Percentiles rank a stretch among this genome's conserved stretches.
These are phyloP conservation scores for Leishmania guyanensis DNA, from an alignment of 208 protist genomes.

Conservation along the genomic window DNA sequence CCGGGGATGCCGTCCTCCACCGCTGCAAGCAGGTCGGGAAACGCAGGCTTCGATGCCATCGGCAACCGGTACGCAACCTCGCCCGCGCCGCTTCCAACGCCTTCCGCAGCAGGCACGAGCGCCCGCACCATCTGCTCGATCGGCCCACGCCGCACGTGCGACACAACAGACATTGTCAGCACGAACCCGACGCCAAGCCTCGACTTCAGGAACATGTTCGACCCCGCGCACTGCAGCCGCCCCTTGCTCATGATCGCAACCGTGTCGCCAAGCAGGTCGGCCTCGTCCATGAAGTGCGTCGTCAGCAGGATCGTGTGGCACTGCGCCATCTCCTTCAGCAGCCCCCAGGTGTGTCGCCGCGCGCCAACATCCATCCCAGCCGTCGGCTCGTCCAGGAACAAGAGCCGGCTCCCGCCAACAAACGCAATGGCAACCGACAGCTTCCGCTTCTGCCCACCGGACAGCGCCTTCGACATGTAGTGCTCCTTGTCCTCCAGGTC, in stretches of 20 bases:
- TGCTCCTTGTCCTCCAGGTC: constrained; percentile 65
- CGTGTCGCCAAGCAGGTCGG: constrained; percentile 92
- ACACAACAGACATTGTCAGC: constrained; percentile 44
- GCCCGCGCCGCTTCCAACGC: constrained; percentile 33
- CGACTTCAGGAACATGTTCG: constrained; percentile 64
- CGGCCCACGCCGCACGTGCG: constrained; percentile 13
- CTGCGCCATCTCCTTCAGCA: constrained; percentile 42
- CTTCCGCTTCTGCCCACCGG: constrained; percentile 89
- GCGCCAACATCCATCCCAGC: constrained; percentile 81
- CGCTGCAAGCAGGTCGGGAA: constrained; percentile 42
- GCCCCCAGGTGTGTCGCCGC: constrained; percentile 73
- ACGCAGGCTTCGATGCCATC: constrained; percentile 37
- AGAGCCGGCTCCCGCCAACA: constrained; percentile 64
- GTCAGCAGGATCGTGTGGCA: constrained; percentile 61
- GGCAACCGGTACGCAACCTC: constrained; percentile 64
- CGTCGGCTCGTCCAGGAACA: constrained; percentile 92
- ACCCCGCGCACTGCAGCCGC: constrained; percentile 58
- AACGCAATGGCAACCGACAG: constrained; percentile 87
- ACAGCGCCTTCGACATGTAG: constrained; percentile 50
- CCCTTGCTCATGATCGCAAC: constrained; percentile 94
- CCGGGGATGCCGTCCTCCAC: constrained; percentile 39
- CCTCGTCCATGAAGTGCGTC: constrained; percentile 97
- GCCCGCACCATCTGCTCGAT: constrained; percentile 32
- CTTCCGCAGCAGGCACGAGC: constrained; percentile 39
- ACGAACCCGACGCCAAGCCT: constrained; percentile 68